A percentile compares a stretch with the other conserved stretches of the same genome.
These are phyloP conservation scores for Lophiotrema nucula DNA, from an alignment of 495 filamentous ascomycete species.

Conservation along the genomic window DNA sequence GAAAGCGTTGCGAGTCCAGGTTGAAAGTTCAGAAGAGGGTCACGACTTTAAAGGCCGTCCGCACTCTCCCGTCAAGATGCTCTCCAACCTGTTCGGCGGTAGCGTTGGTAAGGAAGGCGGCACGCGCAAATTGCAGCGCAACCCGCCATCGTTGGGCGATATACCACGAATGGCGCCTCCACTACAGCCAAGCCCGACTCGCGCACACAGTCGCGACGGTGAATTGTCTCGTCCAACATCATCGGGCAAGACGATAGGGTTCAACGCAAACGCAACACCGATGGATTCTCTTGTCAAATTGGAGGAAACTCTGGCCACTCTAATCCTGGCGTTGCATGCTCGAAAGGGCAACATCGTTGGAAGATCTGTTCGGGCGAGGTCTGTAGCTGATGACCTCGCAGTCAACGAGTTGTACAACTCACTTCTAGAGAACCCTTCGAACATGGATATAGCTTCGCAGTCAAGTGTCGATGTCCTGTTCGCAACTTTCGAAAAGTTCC, in stretches of 20 bases:
- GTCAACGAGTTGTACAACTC: slow-evolving; percentile 92
- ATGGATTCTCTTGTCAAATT: slow-evolving; percentile 63
- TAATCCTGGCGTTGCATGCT: slow-evolving; percentile 75
- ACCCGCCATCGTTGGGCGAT: slow-evolving; percentile 35
- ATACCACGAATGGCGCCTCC: slow-evolving; percentile 40
- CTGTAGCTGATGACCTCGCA: slow-evolving; percentile 68
- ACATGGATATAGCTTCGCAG: slow-evolving; percentile 69
- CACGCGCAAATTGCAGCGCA: slow-evolving; percentile 33
- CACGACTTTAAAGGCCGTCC: slow-evolving; percentile 62
- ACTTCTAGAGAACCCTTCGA: slow-evolving; percentile 75
- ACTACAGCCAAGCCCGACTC: slow-evolving; percentile 24
- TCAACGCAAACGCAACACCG: slow-evolving; percentile 32
- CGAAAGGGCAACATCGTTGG: slow-evolving; percentile 85
- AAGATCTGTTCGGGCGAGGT: slow-evolving; percentile 66
- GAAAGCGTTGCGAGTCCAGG: slow-evolving; percentile 60
- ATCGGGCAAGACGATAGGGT: slow-evolving; percentile 27
- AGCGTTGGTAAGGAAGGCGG: slow-evolving; percentile 35
- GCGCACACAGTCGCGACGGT: slow-evolving; percentile 34
- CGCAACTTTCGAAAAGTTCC: slow-evolving; percentile 90
- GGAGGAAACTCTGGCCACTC: slow-evolving; percentile 83
- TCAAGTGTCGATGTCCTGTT: slow-evolving; percentile 86
- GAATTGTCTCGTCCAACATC: slow-evolving; percentile 33
- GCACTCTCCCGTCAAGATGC: slow-evolving; percentile 83
- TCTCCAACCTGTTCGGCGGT: slow-evolving; percentile 74
- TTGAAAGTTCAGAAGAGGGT: slow-evolving; percentile 53